Percentiles rank a stretch among this genome's conserved stretches.
Conservation (phyloP, 495 filamentous ascomycete species). For the Talaromyces proteolyticus region DNA sequence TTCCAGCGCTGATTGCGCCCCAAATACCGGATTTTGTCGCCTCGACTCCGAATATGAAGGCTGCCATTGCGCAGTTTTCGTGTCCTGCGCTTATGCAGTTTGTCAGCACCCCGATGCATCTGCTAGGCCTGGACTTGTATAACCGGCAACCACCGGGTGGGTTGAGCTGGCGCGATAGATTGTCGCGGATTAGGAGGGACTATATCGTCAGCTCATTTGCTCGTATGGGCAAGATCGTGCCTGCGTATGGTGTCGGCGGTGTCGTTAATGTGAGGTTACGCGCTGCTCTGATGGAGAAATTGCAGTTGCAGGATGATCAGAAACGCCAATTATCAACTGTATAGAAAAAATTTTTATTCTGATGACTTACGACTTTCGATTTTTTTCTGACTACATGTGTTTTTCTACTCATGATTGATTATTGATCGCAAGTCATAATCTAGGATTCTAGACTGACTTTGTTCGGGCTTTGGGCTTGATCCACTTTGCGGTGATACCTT, state of each 20-base stretch:
- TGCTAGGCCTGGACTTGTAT: constrained; percentile 85
- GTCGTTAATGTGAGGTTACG: constrained; percentile 79
- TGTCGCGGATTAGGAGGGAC: constrained; percentile 61
- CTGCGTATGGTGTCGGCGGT: constrained; percentile 89
- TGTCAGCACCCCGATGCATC: constrained; percentile 77
- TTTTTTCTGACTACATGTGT: not conserved
- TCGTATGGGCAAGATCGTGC: constrained; percentile 84
- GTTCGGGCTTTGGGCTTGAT: no score
- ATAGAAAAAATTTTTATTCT: not conserved
- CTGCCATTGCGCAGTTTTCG: constrained; percentile 69
- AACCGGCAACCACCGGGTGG: constrained; percentile 54
- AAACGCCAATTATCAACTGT: not conserved
- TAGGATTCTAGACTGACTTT: no score
- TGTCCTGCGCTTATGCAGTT: constrained; percentile 80
- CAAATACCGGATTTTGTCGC: constrained; percentile 39
- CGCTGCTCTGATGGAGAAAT: constrained; percentile 44
- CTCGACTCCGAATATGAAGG: constrained; percentile 43
- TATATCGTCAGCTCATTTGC: constrained; percentile 74
- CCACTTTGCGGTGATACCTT: no score
- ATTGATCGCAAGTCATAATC: no score
- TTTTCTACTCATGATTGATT: no score
- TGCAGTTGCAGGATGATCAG: constrained; percentile 27
- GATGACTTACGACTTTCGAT: not conserved
- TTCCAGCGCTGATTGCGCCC: constrained; percentile 68
- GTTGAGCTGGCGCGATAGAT: constrained; percentile 51